Base-by-base conservation (phyloP, 179 eudicot genomes). In the Spergularia azorica region DNA sequence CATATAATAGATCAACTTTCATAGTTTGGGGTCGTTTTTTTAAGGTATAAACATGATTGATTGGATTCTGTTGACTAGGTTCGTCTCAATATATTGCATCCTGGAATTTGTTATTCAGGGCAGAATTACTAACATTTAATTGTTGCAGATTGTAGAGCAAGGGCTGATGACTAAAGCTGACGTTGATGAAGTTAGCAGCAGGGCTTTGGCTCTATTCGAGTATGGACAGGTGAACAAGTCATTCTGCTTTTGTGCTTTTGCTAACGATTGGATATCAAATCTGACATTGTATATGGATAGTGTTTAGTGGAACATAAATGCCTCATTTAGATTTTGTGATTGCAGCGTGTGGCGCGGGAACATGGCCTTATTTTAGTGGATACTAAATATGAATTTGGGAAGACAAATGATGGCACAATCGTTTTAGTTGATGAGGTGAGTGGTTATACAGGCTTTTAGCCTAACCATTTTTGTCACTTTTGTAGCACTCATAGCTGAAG, bases 191-290 rank as follows among this genome's bases (percentile, higher is more conserved):
- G 97, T 87, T 61, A 93, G 97, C 80, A 81, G 72, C 54, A 92
- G 89, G 83, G 97, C 97, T 48, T 82, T 93, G 83, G 88, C 86
- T 75, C 82, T 93, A 59, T 93, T 95, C 48, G 90, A 93, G 80
- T 91, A 89, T 83, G 99, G 99, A 80, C 99, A 93, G 97, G 97
- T 83, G 99, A 97, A 79, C 97, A 93, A 97, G 97, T 95, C 21
- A 73, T 18, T 65, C 20, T 63, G 26, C 63, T 70, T 72, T 71
- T 73, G 46, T 57, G 39, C 43, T 52, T 63, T 58, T 43, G 32
- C 36, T 73, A 55, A 54, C 20, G n/a, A 54, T 1, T 20, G 32
- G 32, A 26, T 26, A 26, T 26, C 32, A 2, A 26, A 26, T 26
- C 32, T 26, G 32, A 26, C 32, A 26, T 26, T 26, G 46, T 32